These are phyloP conservation scores for Penicillium hordei DNA, from an alignment of 2,329 filamentous ascomycete species.

Conservation along the genomic window DNA sequence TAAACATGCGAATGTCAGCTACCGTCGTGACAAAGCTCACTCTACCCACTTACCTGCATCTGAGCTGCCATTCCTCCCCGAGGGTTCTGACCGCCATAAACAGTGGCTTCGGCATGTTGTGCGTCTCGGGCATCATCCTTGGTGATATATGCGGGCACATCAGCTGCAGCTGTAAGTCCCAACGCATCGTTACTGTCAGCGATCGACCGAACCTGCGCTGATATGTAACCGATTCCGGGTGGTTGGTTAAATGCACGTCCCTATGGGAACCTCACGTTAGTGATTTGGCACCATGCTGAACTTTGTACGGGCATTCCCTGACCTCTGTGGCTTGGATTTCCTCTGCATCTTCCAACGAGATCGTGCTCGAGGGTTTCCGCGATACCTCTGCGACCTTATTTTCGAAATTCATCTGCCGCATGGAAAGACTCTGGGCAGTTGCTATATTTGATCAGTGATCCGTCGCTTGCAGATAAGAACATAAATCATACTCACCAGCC, in stretches of 20 bases:
- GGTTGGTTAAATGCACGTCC: slow-evolving; percentile 36
- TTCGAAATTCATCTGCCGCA: slow-evolving; percentile 38
- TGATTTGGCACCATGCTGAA: background rate
- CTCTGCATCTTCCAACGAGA: slow-evolving; percentile 35
- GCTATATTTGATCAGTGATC: slow-evolving; percentile 19
- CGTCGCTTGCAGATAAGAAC: background rate
- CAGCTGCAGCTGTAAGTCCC: slow-evolving; percentile 24
- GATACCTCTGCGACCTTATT: slow-evolving; percentile 33
- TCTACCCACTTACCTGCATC: slow-evolving; percentile 32
- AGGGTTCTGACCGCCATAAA: slow-evolving; percentile 35
- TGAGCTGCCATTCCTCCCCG: slow-evolving; percentile 34
- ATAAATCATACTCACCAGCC: slow-evolving; percentile 25
- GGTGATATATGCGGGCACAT: slow-evolving; percentile 30
- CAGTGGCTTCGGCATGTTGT: slow-evolving; percentile 28
- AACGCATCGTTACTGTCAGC: slow-evolving; percentile 35
- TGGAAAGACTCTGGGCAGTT: slow-evolving; percentile 35
- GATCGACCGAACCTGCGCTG: slow-evolving; percentile 35
- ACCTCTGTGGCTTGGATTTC: slow-evolving; percentile 36
- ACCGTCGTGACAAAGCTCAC: background rate
- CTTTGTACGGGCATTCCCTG: background rate
- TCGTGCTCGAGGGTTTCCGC: slow-evolving; percentile 34
- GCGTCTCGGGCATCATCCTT: slow-evolving; percentile 36
- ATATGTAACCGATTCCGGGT: slow-evolving; percentile 32
- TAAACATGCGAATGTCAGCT: slow-evolving; percentile 16
- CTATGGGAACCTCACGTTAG: slow-evolving; percentile 15